Conservation (phyloP, 768 basidiomycete species). For the Pisolithus sp. region DNA sequence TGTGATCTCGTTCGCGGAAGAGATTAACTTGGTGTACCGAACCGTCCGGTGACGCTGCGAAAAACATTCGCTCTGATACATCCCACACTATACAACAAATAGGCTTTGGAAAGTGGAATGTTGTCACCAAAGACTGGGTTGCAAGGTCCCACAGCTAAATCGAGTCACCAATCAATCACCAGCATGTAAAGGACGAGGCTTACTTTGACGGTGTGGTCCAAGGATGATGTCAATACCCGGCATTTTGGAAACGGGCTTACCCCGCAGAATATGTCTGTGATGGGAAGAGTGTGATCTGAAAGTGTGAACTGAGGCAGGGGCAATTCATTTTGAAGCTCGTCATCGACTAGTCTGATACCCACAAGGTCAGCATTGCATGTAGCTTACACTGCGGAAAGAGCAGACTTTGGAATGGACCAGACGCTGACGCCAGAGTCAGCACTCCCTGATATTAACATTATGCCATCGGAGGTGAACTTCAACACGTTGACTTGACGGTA, state of each 20-base stretch:
- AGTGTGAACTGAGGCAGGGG: slow-evolving; percentile 74
- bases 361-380: slow-evolving; percentile 7
- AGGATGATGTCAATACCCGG: slow-evolving; percentile 71
- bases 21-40: slow-evolving; percentile 76
- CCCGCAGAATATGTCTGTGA: slow-evolving; percentile 78
- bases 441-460: slow-evolving; percentile 75
- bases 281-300: slow-evolving; percentile 87
- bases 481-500: slow-evolving; percentile 84
- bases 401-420: slow-evolving; percentile 84
- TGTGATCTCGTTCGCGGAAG: slow-evolving; percentile 56
- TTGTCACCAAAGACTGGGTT: slow-evolving; percentile 69
- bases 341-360: slow-evolving; percentile 60
- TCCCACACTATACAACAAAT: slow-evolving; percentile 73
- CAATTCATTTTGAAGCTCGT: slow-evolving; percentile 66
- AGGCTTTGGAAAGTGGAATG: slow-evolving; percentile 80
- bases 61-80: slow-evolving; percentile 80
- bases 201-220: slow-evolving; percentile 92
- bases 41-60: slow-evolving; percentile 73
- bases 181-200: slow-evolving; percentile 10
- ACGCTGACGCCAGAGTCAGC: slow-evolving; percentile 87
- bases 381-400: slow-evolving; percentile 12
- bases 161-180: slow-evolving; percentile 9
- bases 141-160: slow-evolving; percentile 75
- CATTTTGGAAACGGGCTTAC: slow-evolving; percentile 73
- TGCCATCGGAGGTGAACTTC: slow-evolving; percentile 77